Conservation (phyloP, 2,329 filamentous ascomycete species). For the Botrytis galanthina region DNA sequence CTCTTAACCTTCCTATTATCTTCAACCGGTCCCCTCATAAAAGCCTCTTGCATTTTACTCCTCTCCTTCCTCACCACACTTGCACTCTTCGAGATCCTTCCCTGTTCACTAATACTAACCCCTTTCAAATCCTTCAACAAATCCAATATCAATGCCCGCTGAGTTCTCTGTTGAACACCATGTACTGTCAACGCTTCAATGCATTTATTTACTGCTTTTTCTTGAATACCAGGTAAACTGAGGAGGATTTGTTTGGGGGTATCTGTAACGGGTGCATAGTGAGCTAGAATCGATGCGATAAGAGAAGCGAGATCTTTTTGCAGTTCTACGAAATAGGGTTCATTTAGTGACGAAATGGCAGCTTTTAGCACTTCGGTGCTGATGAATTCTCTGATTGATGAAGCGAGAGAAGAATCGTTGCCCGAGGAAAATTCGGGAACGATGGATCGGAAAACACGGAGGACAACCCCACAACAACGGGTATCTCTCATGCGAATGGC, state of each 20-base stretch:
- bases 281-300: conserved; percentile 79
- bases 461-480: conserved; percentile 79
- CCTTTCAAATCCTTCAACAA: conserved; percentile 83
- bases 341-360: conserved; percentile 85
- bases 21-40: conserved; percentile 51
- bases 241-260: conserved; percentile 76
- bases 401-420: conserved; percentile 47
- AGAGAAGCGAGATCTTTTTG: conserved; percentile 88
- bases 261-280: conserved; percentile 66
- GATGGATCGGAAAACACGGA: conserved; percentile 81
- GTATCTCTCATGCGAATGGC: conserved; percentile 87
- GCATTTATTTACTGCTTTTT: conserved; percentile 63
- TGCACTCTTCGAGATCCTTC: conserved; percentile 66
- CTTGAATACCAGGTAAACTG: conserved; percentile 73
- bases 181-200: conserved; percentile 59
- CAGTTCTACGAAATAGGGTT: conserved; percentile 93
- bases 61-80: conserved; percentile 46
- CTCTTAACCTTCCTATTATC: conserved; percentile 8
- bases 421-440: conserved; percentile 71
- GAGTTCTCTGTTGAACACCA: conserved; percentile 65
- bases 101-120: conserved; percentile 89
- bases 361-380: conserved; percentile 85
- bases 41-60: conserved; percentile 63
- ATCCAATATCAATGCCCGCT: conserved; percentile 78
- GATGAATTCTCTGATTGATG: conserved; percentile 83